A percentile compares a stretch with the other conserved stretches of the same genome.
Evolutionary conservation across 768 basidiomycete genomes (phyloP).

Genomic region (Cubamyces lactineus): DNA sequence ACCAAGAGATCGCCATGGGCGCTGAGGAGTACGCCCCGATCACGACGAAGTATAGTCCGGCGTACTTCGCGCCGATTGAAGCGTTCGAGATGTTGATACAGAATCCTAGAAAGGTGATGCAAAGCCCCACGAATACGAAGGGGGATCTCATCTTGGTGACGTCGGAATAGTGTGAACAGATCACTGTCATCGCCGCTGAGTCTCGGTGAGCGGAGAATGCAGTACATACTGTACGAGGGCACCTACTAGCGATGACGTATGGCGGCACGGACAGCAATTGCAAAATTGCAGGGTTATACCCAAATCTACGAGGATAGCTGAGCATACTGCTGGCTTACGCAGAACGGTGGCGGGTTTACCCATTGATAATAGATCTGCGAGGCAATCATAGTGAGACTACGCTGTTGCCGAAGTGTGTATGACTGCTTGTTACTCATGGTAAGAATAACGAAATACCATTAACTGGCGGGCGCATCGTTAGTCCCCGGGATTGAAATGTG

Average conservation of each 20-base stretch:
- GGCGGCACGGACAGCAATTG: conserved; percentile 73
- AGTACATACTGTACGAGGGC: neutral
- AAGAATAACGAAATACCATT: conserved; percentile 72
- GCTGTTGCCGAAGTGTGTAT: too few species aligned
- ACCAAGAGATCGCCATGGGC: conserved; percentile 66
- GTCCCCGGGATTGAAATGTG: neutral
- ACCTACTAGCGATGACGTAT: conserved; percentile 55
- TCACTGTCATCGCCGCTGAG: conserved; percentile 53
- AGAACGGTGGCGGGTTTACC: conserved; percentile 35
- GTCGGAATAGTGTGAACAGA: conserved; percentile 63
- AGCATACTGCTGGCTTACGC: neutral
- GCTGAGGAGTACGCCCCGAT: conserved; percentile 62
- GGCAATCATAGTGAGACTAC: neutral
- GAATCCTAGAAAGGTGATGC: conserved; percentile 60
- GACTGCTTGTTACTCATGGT: conserved; percentile 48
- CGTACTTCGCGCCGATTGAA: conserved; percentile 62
- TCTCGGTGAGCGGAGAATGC: neutral
- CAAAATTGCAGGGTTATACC: conserved; percentile 55
- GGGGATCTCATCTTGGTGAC: conserved; percentile 55
- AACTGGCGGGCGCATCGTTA: conserved; percentile 39
- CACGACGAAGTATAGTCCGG: conserved; percentile 72
- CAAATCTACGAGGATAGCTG: conserved; percentile 48
- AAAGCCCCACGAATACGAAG: conserved; percentile 56
- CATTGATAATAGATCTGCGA: conserved; percentile 60
- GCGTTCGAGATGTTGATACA: conserved; percentile 63